These are phyloP conservation scores for Stramenopiles sp. DNA, from an alignment of 352 stramenopile species.

Conservation along the genomic window DNA sequence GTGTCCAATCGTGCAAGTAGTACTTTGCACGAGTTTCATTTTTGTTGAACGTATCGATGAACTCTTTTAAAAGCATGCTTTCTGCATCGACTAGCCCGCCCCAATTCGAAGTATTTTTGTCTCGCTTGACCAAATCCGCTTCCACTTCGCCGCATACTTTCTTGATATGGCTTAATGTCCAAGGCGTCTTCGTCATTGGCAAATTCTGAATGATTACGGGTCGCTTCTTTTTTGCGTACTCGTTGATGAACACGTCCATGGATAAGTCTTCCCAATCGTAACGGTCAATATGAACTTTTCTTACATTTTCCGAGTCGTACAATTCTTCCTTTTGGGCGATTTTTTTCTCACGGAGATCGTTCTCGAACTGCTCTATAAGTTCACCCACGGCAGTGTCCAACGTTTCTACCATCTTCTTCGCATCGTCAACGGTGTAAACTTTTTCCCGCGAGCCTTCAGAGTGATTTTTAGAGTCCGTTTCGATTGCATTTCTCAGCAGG, in stretches of 20 bases:
- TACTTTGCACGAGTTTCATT: not conserved
- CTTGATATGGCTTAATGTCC: conserved; percentile 9
- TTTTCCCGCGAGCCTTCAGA: too few relatives aligned
- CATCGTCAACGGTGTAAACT: too few relatives aligned
- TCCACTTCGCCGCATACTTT: not conserved
- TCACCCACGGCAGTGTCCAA: too few relatives aligned
- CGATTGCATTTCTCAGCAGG: too few relatives aligned
- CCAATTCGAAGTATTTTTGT: conserved; percentile 3
- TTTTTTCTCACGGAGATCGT: not conserved
- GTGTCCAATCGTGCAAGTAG: not conserved
- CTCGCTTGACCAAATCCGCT: not conserved
- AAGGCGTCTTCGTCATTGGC: not conserved
- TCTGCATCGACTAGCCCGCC: not conserved
- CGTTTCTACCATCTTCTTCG: too few relatives aligned
- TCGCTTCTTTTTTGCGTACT: conserved; percentile 5
- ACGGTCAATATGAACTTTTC: not conserved
- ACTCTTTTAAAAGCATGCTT: not conserved
- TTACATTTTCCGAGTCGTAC: not conserved
- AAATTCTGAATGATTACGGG: not conserved
- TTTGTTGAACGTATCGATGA: not conserved
- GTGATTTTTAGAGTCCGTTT: too few relatives aligned
- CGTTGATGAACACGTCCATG: not conserved
- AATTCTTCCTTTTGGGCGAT: not conserved
- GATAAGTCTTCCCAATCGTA: conserved; percentile 4
- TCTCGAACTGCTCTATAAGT: not conserved